Conservation (phyloP, 345 rosid genomes). For the Hypericum androsaemum region DNA sequence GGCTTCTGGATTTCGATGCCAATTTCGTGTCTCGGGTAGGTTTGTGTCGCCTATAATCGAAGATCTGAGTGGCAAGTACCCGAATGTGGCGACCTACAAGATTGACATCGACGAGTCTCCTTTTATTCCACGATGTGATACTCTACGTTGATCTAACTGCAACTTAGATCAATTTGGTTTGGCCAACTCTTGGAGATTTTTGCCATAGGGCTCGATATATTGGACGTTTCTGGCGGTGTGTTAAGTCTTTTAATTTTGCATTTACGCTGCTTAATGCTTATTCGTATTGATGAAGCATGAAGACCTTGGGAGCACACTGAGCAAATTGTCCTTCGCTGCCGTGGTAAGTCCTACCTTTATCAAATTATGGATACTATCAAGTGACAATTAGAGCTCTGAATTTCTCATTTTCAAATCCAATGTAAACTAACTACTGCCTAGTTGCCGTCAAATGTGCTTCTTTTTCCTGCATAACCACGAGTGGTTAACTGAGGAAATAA, state of each 20-base stretch:
- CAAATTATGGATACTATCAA: not conserved
- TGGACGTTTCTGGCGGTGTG: too few species aligned
- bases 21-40: constrained; percentile 33
- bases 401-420: not conserved
- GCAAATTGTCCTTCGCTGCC: constrained; percentile 31
- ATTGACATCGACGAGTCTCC: constrained; percentile 85
- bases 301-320: constrained; percentile 32
- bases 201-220: too few species aligned
- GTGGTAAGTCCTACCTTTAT: constrained; percentile 41
- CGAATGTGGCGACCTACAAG: constrained; percentile 54
- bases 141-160: not conserved
- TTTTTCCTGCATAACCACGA: too few species aligned
- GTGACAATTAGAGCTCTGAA: too few species aligned
- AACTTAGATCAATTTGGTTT: too few species aligned
- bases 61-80: constrained; percentile 49
- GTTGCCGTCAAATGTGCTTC: too few species aligned
- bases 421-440: too few species aligned
- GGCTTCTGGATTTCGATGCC: not conserved
- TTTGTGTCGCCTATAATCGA: constrained; percentile 49
- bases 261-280: too few species aligned
- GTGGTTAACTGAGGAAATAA: too few species aligned
- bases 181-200: too few species aligned
- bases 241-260: too few species aligned
- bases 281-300: constrained; percentile 27
- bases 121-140: too few species aligned